These are phyloP conservation scores for Boletus reticulatus DNA, from an alignment of 768 basidiomycete species.

Conservation along the genomic window DNA sequence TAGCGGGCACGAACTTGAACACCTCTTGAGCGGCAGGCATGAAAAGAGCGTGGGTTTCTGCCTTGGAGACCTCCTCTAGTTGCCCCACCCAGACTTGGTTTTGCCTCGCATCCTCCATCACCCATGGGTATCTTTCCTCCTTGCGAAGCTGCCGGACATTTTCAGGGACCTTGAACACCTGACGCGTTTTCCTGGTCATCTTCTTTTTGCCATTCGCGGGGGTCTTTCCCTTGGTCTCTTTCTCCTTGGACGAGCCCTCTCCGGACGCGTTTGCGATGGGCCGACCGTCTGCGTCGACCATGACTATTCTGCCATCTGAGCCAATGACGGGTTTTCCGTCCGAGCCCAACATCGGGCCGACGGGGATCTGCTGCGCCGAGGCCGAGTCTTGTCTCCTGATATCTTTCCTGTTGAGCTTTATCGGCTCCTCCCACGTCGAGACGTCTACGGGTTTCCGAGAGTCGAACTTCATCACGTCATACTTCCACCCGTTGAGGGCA, in stretches of 20 bases:
- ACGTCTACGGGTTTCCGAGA: slow-evolving; percentile 71
- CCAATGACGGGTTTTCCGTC: slow-evolving; percentile 87
- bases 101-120: slow-evolving; percentile 76
- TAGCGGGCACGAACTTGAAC: slow-evolving; percentile 85
- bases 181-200: slow-evolving; percentile 79
- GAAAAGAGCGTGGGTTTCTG: slow-evolving; percentile 76
- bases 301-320: slow-evolving; percentile 70
- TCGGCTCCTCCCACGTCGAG: slow-evolving; percentile 64
- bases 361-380: slow-evolving; percentile 46
- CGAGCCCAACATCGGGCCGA: slow-evolving; percentile 71
- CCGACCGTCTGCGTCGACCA: slow-evolving; percentile 77
- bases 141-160: slow-evolving; percentile 72
- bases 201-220: slow-evolving; percentile 58
- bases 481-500: slow-evolving; percentile 82
- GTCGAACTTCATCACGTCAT: slow-evolving; percentile 92
- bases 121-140: slow-evolving; percentile 91
- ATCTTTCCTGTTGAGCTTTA: slow-evolving; percentile 89
- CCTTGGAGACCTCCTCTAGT: slow-evolving; percentile 73
- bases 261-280: slow-evolving; percentile 48
- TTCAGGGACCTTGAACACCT: slow-evolving; percentile 80
- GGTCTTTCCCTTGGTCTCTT: slow-evolving; percentile 43
- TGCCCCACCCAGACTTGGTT: slow-evolving; percentile 78
- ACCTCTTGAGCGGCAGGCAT: slow-evolving; percentile 79
- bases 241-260: slow-evolving; percentile 32
- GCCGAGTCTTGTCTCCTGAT: slow-evolving; percentile 47